Evolutionary conservation across 495 filamentous ascomycete genomes (phyloP), one percentile per base, ranked within the genome.

Genomic region (Hypomontagnella monticulosa): DNA sequence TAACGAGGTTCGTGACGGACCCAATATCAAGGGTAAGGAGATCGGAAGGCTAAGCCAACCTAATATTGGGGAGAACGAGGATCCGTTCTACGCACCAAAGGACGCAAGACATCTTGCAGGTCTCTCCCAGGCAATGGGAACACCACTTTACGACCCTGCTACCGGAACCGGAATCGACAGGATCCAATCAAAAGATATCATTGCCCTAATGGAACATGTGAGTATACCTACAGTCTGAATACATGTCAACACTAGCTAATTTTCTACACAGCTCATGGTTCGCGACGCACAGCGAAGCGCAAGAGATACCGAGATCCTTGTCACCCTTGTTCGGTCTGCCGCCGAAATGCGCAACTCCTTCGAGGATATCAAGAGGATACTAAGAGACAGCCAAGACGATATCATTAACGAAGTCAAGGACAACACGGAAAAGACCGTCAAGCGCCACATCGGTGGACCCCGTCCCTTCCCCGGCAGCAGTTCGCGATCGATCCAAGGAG

Each of bases 291-390:
- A 97, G 79, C 91, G 95, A 33, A 97, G 96, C 77, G 95, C 95
- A 44, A 85, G 94, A 37, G 95, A 99, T 70, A 99, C 95, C 1
- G 95, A 98, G 78, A 97, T 99, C 52, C 77, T 99, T 30, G 90
- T 98, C 48, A 97, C 95, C 2, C 83, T 99, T 37, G 95, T 98
- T 46, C 87, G 93, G 50, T 93, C 92, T 63, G 93, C 96, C 12
- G 92, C 96, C 9, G 95, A 99, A 71, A 97, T 98, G 93, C 92
- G 95, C 57, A 97, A 91, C 62, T 94, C 91, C 10, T 97, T 98
- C 71, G 93, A 97, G 69, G 93, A 96, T 65, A 91, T 99, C 88
- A 97, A 96, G 84, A 90, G 87, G 67, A 89, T 94, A 73, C 86
- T 99, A 41, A 88, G 88, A 1, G 90, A 94, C 41, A 93, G 93